phyloP scores from a whole-genome alignment of 202 grass and related monocot genomes.

The Zoysia matrella region DNA sequence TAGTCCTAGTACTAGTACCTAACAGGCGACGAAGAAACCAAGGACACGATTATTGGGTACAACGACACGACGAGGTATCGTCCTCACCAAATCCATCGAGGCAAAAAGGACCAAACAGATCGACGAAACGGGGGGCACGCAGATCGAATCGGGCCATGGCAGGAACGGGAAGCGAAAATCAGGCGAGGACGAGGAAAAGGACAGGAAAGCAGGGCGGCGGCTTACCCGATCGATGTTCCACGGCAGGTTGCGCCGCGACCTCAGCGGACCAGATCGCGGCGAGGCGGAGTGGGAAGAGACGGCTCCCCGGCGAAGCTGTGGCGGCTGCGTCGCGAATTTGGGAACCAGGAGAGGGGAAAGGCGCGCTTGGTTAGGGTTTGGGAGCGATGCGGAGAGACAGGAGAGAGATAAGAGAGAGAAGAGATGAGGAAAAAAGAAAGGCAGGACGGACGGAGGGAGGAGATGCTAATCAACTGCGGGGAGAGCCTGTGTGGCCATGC shows the following conservation, averaged over 20 bases:
- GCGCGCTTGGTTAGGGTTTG: slow-evolving; percentile 53
- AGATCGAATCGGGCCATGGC: slow-evolving; percentile 47
- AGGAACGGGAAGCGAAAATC: neutral
- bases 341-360: slow-evolving; percentile 40
- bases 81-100: slow-evolving; percentile 20
- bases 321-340: slow-evolving; percentile 10
- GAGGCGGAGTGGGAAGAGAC: neutral
- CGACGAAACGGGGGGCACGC: neutral
- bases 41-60: slow-evolving; percentile 22
- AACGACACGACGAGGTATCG: slow-evolving; percentile 6
- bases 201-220: neutral
- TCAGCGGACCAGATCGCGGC: neutral
- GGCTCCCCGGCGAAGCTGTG: neutral
- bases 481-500: slow-evolving; percentile 35
- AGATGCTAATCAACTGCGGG: slow-evolving; percentile 44
- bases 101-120: slow-evolving; percentile 26
- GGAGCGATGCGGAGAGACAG: slow-evolving; percentile 18
- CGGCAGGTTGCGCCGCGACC: neutral
- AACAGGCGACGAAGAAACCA: slow-evolving; percentile 22
- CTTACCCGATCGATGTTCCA: neutral
- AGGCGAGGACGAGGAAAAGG: neutral
- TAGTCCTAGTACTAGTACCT: neutral
- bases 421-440: slow-evolving; percentile 38
- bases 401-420: neutral
- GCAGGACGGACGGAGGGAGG: neutral